These are phyloP conservation scores for Cryptosporidium xiaoi DNA, from an alignment of 169 alveolate genomes.

Conservation along the genomic window DNA sequence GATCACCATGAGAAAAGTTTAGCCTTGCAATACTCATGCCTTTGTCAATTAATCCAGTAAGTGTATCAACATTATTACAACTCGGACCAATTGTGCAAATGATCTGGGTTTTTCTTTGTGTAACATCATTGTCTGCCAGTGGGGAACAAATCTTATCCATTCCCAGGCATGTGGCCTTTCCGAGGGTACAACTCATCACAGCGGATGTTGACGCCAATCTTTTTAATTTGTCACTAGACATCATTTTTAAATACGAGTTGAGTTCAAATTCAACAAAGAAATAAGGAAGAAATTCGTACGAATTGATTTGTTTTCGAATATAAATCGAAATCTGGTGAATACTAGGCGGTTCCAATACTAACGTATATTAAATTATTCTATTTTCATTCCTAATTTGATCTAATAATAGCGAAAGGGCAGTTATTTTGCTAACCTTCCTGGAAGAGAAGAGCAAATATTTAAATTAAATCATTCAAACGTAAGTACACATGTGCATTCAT, in stretches of 20 bases:
- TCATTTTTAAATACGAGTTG: not conserved
- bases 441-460: too few species aligned
- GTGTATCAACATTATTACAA: slow-evolving; percentile 91
- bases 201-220: slow-evolving; percentile 72
- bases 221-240: slow-evolving; percentile 44
- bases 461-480: too few species aligned
- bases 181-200: slow-evolving; percentile 69
- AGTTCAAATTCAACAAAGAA: not conserved
- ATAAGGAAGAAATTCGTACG: too few species aligned
- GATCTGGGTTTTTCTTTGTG: slow-evolving; percentile 92
- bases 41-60: slow-evolving; percentile 91
- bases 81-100: slow-evolving; percentile 98
- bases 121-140: slow-evolving; percentile 47
- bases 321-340: too few species aligned
- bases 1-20: slow-evolving; percentile 98
- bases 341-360: too few species aligned
- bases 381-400: too few species aligned
- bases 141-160: slow-evolving; percentile 74
- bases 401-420: too few species aligned
- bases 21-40: slow-evolving; percentile 98
- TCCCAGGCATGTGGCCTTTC: slow-evolving; percentile 68
- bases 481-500: too few species aligned
- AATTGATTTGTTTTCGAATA: too few species aligned
- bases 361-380: too few species aligned
- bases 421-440: too few species aligned